phyloP scores from a whole-genome alignment of 495 filamentous ascomycete genomes.

The Podospora fimiseda region DNA sequence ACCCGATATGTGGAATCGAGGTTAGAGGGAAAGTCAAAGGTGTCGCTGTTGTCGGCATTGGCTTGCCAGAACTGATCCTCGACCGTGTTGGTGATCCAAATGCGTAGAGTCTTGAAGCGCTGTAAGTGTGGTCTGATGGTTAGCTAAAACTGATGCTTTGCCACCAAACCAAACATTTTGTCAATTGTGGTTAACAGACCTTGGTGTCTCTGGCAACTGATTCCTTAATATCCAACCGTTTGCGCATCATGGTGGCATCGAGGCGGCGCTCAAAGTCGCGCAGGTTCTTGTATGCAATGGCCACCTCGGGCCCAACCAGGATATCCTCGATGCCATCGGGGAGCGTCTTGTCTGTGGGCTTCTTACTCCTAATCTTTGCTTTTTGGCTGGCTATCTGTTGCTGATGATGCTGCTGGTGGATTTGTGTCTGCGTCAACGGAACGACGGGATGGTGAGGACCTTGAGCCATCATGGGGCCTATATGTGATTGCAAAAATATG shows the following conservation, averaged over 20 bases:
- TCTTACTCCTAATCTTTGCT: constrained; percentile 70
- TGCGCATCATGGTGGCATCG: constrained; percentile 92
- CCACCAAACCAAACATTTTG: constrained; percentile 1
- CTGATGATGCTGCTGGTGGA: constrained; percentile 51
- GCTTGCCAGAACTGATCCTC: constrained; percentile 94
- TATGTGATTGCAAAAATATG: neutral
- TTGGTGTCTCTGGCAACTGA: constrained; percentile 72
- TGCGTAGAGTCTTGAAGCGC: constrained; percentile 76
- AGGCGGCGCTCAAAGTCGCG: constrained; percentile 82
- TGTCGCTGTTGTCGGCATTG: constrained; percentile 54
- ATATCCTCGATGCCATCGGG: constrained; percentile 81
- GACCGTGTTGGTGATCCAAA: constrained; percentile 94
- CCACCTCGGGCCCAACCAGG: constrained; percentile 67
- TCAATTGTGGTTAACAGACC: constrained; percentile 42
- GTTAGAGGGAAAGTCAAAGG: constrained; percentile 67
- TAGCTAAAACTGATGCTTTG: no score
- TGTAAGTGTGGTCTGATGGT: no score
- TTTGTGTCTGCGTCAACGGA: constrained; percentile 51
- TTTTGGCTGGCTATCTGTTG: constrained; percentile 52
- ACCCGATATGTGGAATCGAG: constrained; percentile 73
- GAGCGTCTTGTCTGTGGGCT: constrained; percentile 90
- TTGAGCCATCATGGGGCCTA: constrained; percentile 28
- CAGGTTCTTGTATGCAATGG: constrained; percentile 71
- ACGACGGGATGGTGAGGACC: constrained; percentile 30
- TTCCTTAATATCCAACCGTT: constrained; percentile 84